Percentiles rank a stretch among this genome's conserved stretches.
phyloP scores from a whole-genome alignment of 176 grass and related monocot genomes.

The Zoysia japonica region DNA sequence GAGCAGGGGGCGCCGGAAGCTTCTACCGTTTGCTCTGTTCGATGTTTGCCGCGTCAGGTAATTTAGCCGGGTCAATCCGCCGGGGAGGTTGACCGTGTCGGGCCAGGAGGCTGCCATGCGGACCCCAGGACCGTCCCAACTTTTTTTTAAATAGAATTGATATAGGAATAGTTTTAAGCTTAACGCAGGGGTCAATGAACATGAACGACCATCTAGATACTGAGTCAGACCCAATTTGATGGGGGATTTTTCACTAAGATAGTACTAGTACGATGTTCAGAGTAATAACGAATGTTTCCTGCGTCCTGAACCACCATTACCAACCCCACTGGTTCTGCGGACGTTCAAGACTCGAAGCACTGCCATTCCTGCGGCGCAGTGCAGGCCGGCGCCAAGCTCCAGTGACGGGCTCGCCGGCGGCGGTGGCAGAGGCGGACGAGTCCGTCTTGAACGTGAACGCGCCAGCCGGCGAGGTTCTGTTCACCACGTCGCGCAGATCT shows the following conservation, averaged over 20 bases:
- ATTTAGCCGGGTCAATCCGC: neutral
- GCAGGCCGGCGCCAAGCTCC: neutral
- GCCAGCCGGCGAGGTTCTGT: neutral
- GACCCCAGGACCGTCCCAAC: neutral
- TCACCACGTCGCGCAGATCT: neutral
- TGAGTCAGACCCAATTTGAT: neutral
- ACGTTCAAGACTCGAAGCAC: neutral
- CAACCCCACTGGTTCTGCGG: neutral
- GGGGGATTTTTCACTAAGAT: neutral
- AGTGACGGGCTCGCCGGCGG: neutral
- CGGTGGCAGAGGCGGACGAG: neutral
- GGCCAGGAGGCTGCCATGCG: neutral
- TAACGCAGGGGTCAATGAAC: too few species aligned
- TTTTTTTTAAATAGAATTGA: too few species aligned
- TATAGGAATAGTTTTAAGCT: too few species aligned
- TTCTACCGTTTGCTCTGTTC: neutral
- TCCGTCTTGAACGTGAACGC: neutral
- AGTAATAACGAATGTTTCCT: neutral
- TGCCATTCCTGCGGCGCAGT: neutral
- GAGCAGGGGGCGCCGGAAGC: conserved; percentile 20
- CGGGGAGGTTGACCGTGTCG: neutral
- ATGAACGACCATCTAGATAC: neutral
- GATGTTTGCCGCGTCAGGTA: conserved; percentile 9
- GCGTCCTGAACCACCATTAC: neutral
- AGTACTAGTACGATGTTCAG: too few species aligned